phyloP scores from a whole-genome alignment of 1,139 yeast genomes.

The Arxiozyma bovina region DNA sequence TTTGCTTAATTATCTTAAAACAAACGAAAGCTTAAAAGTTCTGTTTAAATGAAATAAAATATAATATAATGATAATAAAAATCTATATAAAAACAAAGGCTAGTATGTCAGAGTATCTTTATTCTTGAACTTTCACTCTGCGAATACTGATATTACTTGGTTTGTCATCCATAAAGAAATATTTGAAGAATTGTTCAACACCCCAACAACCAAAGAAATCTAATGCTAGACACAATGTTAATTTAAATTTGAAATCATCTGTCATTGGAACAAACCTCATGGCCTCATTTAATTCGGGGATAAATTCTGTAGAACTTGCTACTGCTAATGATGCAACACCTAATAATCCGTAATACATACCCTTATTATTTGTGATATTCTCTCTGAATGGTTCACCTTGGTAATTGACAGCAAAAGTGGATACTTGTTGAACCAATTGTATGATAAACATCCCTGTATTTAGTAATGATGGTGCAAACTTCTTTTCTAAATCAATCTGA shows the following conservation, averaged over 20 bases:
- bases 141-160: slow-evolving; percentile 79
- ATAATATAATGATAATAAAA: not conserved
- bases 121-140: slow-evolving; percentile 11
- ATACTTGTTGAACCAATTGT: slow-evolving; percentile 92
- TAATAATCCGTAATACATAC: slow-evolving; percentile 91
- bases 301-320: slow-evolving; percentile 86
- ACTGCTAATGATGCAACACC: slow-evolving; percentile 87
- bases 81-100: not conserved
- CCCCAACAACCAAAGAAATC: slow-evolving; percentile 74
- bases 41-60: not conserved
- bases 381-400: slow-evolving; percentile 97
- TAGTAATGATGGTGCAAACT: slow-evolving; percentile 77
- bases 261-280: slow-evolving; percentile 88
- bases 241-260: slow-evolving; percentile 60
- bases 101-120: not conserved
- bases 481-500: slow-evolving; percentile 79
- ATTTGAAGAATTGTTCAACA: slow-evolving; percentile 73
- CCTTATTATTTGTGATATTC: slow-evolving; percentile 79
- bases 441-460: slow-evolving; percentile 94
- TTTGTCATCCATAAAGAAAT: slow-evolving; percentile 79
- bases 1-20: not conserved
- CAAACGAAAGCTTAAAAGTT: not conserved
- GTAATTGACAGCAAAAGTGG: slow-evolving; percentile 95
- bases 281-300: slow-evolving; percentile 89
- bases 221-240: slow-evolving; percentile 61